A percentile compares a stretch with the other conserved stretches of the same genome.
Conservation (phyloP, 345 rosid genomes). For the Moricandia moricandioides region DNA sequence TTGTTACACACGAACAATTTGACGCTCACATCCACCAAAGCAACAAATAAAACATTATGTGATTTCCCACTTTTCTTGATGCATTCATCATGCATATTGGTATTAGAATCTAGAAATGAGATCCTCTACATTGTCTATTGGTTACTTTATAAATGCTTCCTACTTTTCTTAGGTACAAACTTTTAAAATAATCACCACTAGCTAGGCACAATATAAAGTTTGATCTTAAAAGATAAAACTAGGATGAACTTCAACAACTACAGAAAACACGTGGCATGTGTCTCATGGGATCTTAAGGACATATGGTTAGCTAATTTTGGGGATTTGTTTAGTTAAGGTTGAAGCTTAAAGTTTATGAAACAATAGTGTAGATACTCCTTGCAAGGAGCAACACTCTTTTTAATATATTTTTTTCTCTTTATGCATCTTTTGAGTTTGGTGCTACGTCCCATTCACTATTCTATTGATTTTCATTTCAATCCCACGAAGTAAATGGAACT, state of each 20-base stretch:
- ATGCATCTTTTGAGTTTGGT: conserved; percentile 15
- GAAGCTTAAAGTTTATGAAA: conserved; percentile 4
- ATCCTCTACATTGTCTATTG: not conserved
- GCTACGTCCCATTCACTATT: conserved; percentile 25
- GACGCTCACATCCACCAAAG: not conserved
- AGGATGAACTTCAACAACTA: conserved; percentile 12
- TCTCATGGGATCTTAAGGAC: conserved; percentile 21
- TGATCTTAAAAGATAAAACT: not conserved
- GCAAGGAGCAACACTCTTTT: conserved; percentile 14
- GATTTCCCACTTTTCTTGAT: not conserved
- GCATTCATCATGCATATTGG: not conserved
- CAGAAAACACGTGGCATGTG: conserved; percentile 21
- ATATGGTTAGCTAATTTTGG: conserved; percentile 37
- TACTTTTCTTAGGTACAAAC: not conserved
- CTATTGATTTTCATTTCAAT: conserved; percentile 6
- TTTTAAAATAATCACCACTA: not conserved
- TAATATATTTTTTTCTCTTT: not conserved
- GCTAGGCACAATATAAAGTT: conserved; percentile 1
- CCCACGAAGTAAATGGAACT: not conserved
- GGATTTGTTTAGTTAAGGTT: conserved; percentile 24
- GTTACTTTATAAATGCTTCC: not conserved
- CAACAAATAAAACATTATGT: not conserved
- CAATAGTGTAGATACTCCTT: conserved; percentile 22
- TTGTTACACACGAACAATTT: not conserved
- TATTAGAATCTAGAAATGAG: conserved; percentile 5